Evolutionary conservation across 2,329 filamentous ascomycete genomes (phyloP), one percentile per base, ranked within the genome.

Genomic region (Didymella segeticola): DNA sequence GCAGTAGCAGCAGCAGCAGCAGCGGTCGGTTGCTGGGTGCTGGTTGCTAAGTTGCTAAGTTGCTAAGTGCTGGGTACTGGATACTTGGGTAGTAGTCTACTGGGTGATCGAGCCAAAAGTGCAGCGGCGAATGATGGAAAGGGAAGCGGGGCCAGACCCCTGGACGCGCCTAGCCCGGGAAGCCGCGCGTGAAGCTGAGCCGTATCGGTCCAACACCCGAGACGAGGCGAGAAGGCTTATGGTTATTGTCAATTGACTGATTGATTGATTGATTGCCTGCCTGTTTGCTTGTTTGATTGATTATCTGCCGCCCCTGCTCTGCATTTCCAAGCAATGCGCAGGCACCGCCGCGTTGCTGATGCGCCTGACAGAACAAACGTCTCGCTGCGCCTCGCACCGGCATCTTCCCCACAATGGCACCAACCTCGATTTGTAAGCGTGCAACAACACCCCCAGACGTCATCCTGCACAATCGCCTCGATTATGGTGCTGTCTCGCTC

Each of bases 381-480:
- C 31, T 43, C 23, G 30, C 50, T 57, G 54, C 55, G 50, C 55
- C 43, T 48, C 34, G 46, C 41, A 33, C 46, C 46, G 52, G 34
- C 46, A 12, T 43, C 42, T 58, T 54, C 60, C 62, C 61, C 63
- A 62, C 60, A 38, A 59, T 55, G 45, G 12, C 47, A 41, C 30
- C 52, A 41, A 39, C 38, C 53, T 60, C 56, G 61, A 70, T 70
- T 70, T 69, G 66, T 70, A 64, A 70, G 67, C 67, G 68, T 43
- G 22, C 34, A 34, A n/a, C 55, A 39, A 20, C 56, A 25, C 50
- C 31, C 30, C n/a, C 43, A 23, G 41, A 62, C 61, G 57, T 66
- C 60, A 62, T 60, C 49, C 49, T 52, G 46, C 50, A 10, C 42
- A 15, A 30, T 27, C 34, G 17, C 22, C n/a, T 46, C 42, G 37